Percentiles rank a stretch among this genome's conserved stretches.
Evolutionary conservation across 176 grass and related monocot species (phyloP).

Genomic region (Elymus sibiricus): DNA sequence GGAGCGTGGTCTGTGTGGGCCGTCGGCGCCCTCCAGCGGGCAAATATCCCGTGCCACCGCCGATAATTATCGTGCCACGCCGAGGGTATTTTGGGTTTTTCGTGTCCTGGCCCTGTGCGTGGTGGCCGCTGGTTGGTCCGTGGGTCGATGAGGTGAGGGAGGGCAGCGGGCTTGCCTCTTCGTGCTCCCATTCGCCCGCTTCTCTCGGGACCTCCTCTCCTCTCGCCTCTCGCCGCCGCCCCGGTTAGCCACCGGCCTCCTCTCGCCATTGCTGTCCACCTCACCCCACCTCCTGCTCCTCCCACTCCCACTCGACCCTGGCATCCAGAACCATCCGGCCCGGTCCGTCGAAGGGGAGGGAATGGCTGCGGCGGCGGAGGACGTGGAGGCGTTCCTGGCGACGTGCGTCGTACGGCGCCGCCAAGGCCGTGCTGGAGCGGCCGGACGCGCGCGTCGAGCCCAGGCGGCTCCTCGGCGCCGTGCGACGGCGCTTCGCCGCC

Average conservation of each 20-base stretch:
- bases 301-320: background rate
- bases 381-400: conserved; percentile 62
- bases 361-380: background rate
- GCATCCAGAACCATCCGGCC: background rate
- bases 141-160: no score
- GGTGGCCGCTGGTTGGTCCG: no score
- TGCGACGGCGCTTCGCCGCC: conserved; percentile 57
- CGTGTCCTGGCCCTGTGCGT: no score
- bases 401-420: conserved; percentile 63
- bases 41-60: no score
- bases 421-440: conserved; percentile 70
- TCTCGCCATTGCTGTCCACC: background rate
- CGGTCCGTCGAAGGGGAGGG: background rate
- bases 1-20: no score
- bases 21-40: no score
- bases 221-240: background rate
- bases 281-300: background rate
- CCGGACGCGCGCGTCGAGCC: conserved; percentile 52
- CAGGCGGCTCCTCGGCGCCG: conserved; percentile 63
- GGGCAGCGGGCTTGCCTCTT: no score
- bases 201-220: no score
- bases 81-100: no score
- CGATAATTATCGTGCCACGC: no score
- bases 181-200: no score
- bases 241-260: no score